A percentile compares a stretch with the other conserved stretches of the same genome.
phyloP scores from a whole-genome alignment of 441 rosid species.

The Mallotus repandus region DNA sequence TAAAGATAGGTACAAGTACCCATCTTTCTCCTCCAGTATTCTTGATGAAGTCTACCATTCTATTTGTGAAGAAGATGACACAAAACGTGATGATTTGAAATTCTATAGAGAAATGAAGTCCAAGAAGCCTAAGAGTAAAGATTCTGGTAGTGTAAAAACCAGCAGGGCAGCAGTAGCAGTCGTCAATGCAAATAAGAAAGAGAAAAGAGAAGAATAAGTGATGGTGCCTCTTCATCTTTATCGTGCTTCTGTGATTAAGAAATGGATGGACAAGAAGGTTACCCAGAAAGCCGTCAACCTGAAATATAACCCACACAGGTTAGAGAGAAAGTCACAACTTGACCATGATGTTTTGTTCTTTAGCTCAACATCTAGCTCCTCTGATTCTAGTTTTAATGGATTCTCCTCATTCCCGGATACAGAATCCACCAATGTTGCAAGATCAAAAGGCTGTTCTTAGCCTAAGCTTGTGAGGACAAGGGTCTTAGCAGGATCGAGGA shows the following conservation, averaged over 20 bases:
- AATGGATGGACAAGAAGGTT: constrained; percentile 42
- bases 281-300: constrained; percentile 18
- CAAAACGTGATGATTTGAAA: constrained; percentile 34
- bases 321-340: constrained; percentile 31
- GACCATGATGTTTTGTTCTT: constrained; percentile 35
- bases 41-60: constrained; percentile 91
- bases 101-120: constrained; percentile 41
- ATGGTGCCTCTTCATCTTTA: constrained; percentile 23
- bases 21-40: constrained; percentile 84
- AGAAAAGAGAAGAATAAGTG: constrained; percentile 23
- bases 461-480: constrained; percentile 55
- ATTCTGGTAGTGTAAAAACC: constrained; percentile 8
- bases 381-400: constrained; percentile 64
- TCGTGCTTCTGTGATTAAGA: constrained; percentile 35
- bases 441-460: constrained; percentile 37
- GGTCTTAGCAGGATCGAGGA: constrained; percentile 27
- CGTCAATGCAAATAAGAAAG: constrained; percentile 10
- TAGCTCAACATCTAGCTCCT: no score
- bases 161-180: no score
- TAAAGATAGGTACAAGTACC: constrained; percentile 38
- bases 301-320: constrained; percentile 23
- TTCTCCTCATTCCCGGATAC: constrained; percentile 77
- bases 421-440: constrained; percentile 47
- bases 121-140: constrained; percentile 45
- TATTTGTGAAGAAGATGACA: constrained; percentile 46